These are phyloP conservation scores for Suzukiozyma palmioleophila DNA, from an alignment of 1,139 yeast genomes.

Conservation along the genomic window DNA sequence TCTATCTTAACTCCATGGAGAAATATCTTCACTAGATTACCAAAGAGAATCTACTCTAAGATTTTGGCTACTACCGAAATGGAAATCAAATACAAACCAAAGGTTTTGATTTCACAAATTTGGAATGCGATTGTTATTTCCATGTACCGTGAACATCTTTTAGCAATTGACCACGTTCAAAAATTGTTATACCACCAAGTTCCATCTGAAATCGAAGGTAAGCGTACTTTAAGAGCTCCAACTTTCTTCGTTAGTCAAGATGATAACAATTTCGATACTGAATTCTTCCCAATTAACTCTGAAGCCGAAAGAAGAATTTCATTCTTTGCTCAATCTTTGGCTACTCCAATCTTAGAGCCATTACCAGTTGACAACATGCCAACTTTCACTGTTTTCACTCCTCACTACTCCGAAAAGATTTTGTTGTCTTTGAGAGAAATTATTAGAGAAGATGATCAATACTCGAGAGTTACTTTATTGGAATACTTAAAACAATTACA, in stretches of 20 bases:
- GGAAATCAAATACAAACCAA: conserved; percentile 98
- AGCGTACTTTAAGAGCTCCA: conserved; percentile 97
- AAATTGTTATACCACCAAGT: conserved; percentile 95
- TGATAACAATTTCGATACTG: conserved; percentile 90
- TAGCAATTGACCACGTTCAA: conserved; percentile 98
- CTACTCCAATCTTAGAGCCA: conserved; percentile 98
- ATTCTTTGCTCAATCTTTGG: conserved; percentile 96
- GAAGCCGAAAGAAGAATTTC: conserved; percentile 99
- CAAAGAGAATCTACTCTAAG: conserved; percentile 97
- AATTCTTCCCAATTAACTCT: conserved; percentile 92
- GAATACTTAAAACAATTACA: conserved; percentile 97
- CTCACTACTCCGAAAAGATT: conserved; percentile 97
- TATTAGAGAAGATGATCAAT: conserved; percentile 98
- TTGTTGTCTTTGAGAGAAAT: conserved; percentile 91
- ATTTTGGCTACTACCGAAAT: conserved; percentile 96
- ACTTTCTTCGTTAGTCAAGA: conserved; percentile 98
- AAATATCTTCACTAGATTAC: conserved; percentile 93
- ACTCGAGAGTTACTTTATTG: conserved; percentile 90
- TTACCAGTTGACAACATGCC: conserved; percentile 99
- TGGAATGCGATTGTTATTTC: conserved; percentile 98
- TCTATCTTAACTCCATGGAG: conserved; percentile 99
- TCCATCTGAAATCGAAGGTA: conserved; percentile 95
- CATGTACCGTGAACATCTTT: conserved; percentile 96
- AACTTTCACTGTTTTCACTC: conserved; percentile 94
- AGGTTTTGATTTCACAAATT: conserved; percentile 94